These are phyloP conservation scores for Auriscalpium vulgare DNA, from an alignment of 768 basidiomycete genomes.

Conservation along the genomic window DNA sequence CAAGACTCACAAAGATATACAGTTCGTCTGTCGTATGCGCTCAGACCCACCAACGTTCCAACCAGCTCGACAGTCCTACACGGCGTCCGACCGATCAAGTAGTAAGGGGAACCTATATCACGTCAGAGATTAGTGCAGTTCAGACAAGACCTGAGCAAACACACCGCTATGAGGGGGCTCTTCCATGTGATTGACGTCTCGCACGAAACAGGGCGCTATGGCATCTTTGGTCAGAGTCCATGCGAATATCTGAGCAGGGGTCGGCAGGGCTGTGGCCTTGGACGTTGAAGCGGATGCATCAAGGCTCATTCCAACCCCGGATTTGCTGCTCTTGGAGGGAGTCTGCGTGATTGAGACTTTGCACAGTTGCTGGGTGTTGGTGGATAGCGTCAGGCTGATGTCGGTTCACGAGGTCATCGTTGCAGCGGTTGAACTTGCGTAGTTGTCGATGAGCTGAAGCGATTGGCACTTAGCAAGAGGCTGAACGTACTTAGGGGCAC, in stretches of 20 bases:
- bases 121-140: background rate
- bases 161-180: background rate
- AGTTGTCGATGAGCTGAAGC: no score
- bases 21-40: slow-evolving; percentile 49
- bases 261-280: no score
- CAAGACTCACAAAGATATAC: slow-evolving; percentile 46
- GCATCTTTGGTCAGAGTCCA: background rate
- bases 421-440: no score
- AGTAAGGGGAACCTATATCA: slow-evolving; percentile 46
- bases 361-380: no score
- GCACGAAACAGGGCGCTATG: background rate
- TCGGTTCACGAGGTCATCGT: no score
- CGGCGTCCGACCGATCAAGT: slow-evolving; percentile 64
- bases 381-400: no score
- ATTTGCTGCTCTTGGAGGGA: no score
- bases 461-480: no score
- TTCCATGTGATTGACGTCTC: background rate
- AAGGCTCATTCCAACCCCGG: no score
- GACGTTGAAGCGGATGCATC: no score
- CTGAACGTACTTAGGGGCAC: no score
- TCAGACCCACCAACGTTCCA: slow-evolving; percentile 58
- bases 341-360: no score
- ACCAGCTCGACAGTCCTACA: slow-evolving; percentile 56
- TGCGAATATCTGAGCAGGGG: background rate
- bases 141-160: slow-evolving; percentile 1